Evolutionary conservation across 148 eudicot genomes (phyloP).

Genomic region (Linanthus parryae): DNA sequence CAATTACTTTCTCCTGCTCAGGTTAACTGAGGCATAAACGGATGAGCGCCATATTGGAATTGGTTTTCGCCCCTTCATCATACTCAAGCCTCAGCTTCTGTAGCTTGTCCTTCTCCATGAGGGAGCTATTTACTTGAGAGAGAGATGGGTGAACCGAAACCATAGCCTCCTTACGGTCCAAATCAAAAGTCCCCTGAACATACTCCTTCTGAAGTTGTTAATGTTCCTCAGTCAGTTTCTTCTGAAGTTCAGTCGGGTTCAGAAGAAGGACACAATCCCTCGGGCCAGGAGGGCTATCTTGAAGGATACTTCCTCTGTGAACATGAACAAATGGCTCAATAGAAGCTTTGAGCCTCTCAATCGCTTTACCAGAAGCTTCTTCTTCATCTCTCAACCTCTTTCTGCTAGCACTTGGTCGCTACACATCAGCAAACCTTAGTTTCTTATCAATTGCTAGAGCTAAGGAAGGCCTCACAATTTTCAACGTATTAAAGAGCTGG

Average conservation of each 20-base stretch:
- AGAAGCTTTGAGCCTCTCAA: conserved; percentile 28
- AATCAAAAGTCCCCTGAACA: conserved; percentile 4
- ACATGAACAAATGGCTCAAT: conserved; percentile 68
- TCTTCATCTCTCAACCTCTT: too few relatives aligned
- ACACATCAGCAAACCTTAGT: background rate
- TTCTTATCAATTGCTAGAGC: conserved; percentile 2
- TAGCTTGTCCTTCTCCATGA: conserved; percentile 11
- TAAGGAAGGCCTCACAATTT: conserved; percentile 51
- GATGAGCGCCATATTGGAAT: conserved; percentile 46
- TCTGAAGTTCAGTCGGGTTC: conserved; percentile 44
- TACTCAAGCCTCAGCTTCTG: conserved; percentile 21
- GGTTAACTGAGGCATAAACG: conserved; percentile 32
- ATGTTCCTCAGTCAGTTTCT: conserved; percentile 11
- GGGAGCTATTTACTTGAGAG: conserved; percentile 8
- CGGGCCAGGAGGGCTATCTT: conserved; percentile 51
- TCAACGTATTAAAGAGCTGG: conserved; percentile 62
- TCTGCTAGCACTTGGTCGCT: too few relatives aligned
- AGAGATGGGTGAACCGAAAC: conserved; percentile 66
- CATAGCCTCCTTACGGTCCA: conserved; percentile 25
- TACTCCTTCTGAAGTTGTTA: background rate
- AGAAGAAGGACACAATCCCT: conserved; percentile 39
- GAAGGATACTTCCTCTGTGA: conserved; percentile 48
- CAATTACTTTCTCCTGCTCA: conserved; percentile 49
- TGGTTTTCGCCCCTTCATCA: conserved; percentile 49
- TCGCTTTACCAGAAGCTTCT: conserved; percentile 5